Base-by-base conservation (phyloP, 1,284 basidiomycete genomes). In the Mycena sp. region DNA sequence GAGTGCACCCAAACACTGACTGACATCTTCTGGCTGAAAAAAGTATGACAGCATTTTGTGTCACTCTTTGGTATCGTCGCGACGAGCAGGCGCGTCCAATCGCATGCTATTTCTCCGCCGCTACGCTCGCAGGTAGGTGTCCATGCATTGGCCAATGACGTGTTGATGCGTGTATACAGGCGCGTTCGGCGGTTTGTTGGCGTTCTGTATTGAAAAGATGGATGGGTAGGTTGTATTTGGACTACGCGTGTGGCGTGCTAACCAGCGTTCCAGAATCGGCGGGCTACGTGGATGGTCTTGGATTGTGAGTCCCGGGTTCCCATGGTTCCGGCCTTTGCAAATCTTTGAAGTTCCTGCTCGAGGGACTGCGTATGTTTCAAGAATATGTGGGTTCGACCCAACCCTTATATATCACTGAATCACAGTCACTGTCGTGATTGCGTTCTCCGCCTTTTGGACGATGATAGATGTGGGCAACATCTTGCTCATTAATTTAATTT, bases 241-340 rank as follows among this genome's bases (percentile, higher is more conserved):
- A 16, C 16, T 23, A 25, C 11, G 14, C 25, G 30, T 40, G n/a
- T 45, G 19, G 43, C 26, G 17, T 11, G 30, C 14, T 56, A 7
- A 58, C 58, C 7, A 9, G 14, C 38, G 23, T 37, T 17, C n/a
- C 16, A 73, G 71, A 45, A 51, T 73, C 23, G 71, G 71, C 6
- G 72, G 70, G 4, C 59, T 74, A 9, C 71, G 52, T 56, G 73
- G 73, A 49, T 75, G 73, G 73, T 65, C 67, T n/a, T 75, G 73
- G 73, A 75, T 75, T 46, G 73, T 72, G 55, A 67, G 71, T 70
- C 3, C 9, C 41, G 21, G n/a, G 11, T 19, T 11, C 11, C 26
- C 2, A 2, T 51, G 3, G 6, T 60, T 16, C 2, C 12, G 4
- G 14, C 25, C 28, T 2, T 54, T 50, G 6, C 30, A 17, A 17